These are phyloP conservation scores for Debaryomyces sp. DNA, from an alignment of 1,139 yeast genomes.

Conservation along the genomic window DNA sequence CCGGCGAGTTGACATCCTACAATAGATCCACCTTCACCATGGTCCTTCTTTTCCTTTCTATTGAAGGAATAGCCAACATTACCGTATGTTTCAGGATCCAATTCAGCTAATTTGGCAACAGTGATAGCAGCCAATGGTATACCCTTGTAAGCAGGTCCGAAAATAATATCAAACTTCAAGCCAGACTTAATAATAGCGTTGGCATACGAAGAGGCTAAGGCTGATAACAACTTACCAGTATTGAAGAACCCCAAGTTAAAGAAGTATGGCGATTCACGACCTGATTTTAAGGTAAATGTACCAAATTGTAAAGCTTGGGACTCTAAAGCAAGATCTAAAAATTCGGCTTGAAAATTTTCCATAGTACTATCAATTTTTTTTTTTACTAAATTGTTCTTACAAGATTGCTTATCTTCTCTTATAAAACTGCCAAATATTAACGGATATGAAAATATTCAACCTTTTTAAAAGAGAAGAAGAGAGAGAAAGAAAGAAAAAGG, in stretches of 20 bases:
- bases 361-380: constrained; percentile 13
- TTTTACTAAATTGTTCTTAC: not conserved
- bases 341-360: constrained; percentile 58
- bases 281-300: constrained; percentile 84
- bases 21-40: constrained; percentile 96
- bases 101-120: constrained; percentile 87
- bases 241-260: constrained; percentile 91
- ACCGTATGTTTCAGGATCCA: constrained; percentile 75
- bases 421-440: not conserved
- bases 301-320: constrained; percentile 87
- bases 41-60: constrained; percentile 94
- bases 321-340: constrained; percentile 79
- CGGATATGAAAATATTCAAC: not conserved
- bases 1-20: constrained; percentile 80
- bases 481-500: constrained; percentile 13
- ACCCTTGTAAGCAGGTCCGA: constrained; percentile 98
- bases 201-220: constrained; percentile 87
- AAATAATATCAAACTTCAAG: constrained; percentile 83
- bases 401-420: not conserved
- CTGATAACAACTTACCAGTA: constrained; percentile 75
- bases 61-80: constrained; percentile 73
- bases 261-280: constrained; percentile 93
- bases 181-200: constrained; percentile 80
- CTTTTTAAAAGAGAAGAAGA: constrained; percentile 9
- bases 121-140: constrained; percentile 94